Conservation (phyloP, 1,284 basidiomycete species). For the Trametes hirsuta region DNA sequence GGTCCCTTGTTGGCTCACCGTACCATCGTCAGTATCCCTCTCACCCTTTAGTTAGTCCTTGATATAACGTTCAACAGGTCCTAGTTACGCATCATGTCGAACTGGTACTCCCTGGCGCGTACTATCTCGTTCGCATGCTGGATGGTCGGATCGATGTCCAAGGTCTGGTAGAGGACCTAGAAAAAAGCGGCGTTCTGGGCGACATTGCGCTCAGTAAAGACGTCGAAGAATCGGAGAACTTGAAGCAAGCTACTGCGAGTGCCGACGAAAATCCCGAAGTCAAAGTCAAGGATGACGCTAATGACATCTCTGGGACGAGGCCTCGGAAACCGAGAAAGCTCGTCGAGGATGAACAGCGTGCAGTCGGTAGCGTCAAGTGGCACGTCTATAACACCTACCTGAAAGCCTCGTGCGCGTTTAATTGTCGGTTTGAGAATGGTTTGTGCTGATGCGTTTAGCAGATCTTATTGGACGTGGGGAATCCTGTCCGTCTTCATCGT, state of each 20-base stretch:
- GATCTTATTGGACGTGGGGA: conserved; percentile 68
- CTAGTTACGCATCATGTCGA: conserved; percentile 79
- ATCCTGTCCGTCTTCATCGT: conserved; percentile 53
- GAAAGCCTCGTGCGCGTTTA: conserved; percentile 55
- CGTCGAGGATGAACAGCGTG: conserved; percentile 71
- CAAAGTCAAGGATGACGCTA: conserved; percentile 32
- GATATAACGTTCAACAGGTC: conserved; percentile 40
- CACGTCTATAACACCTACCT: conserved; percentile 80
- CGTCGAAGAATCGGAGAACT: too few species aligned
- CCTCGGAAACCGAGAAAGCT: conserved; percentile 59
- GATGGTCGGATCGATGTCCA: conserved; percentile 74
- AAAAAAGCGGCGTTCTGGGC: conserved; percentile 60
- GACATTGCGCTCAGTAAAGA: conserved; percentile 6
- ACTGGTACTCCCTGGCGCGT: conserved; percentile 69
- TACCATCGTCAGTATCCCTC: conserved; percentile 57
- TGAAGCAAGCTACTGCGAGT: too few species aligned
- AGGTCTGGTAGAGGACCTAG: conserved; percentile 64
- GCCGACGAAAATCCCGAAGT: conserved; percentile 34
- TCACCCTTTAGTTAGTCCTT: background rate
- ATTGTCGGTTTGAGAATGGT: too few species aligned
- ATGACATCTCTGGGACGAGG: conserved; percentile 31
- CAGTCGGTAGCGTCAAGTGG: conserved; percentile 80
- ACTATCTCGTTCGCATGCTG: conserved; percentile 76
- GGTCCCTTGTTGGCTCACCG: conserved; percentile 68
- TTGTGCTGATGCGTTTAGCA: conserved; percentile 29